These are phyloP conservation scores for Colletotrichum sojae DNA, from an alignment of 2,329 filamentous ascomycete species.

Conservation along the genomic window DNA sequence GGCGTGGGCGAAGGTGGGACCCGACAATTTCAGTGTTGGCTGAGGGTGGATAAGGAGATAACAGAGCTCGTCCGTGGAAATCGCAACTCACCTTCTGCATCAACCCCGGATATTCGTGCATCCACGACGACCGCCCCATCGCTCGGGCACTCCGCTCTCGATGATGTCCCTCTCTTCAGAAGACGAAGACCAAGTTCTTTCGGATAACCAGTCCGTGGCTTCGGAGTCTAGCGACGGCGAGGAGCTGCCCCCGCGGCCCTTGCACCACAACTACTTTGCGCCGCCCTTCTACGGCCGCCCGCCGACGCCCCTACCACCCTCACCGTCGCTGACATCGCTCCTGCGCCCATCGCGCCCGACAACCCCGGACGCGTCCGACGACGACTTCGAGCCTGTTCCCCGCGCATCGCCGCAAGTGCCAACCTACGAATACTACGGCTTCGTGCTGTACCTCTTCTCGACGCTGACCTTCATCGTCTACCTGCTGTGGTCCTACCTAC, in stretches of 20 bases:
- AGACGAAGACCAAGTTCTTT: conserved; percentile 41
- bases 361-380: conserved; percentile 91
- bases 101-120: neutral
- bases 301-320: conserved; percentile 94
- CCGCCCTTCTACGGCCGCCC: conserved; percentile 98
- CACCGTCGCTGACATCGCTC: conserved; percentile 91
- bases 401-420: conserved; percentile 93
- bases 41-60: neutral
- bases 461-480: conserved; percentile 83
- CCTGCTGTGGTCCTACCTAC: conserved; percentile 89
- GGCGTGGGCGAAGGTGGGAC: neutral
- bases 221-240: conserved; percentile 41
- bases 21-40: neutral
- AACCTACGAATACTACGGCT: conserved; percentile 99
- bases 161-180: conserved; percentile 41
- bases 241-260: conserved; percentile 59
- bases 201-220: conserved; percentile 32
- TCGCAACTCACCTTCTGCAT: conserved; percentile 12
- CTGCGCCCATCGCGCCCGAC: conserved; percentile 92
- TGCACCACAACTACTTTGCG: conserved; percentile 70
- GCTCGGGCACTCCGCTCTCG: conserved; percentile 22
- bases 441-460: conserved; percentile 94
- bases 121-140: neutral
- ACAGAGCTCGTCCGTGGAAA: conserved; percentile 9
- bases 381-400: conserved; percentile 84